These are phyloP conservation scores for Cladosporium sp. DNA, from an alignment of 2,329 filamentous ascomycete genomes.

Conservation along the genomic window DNA sequence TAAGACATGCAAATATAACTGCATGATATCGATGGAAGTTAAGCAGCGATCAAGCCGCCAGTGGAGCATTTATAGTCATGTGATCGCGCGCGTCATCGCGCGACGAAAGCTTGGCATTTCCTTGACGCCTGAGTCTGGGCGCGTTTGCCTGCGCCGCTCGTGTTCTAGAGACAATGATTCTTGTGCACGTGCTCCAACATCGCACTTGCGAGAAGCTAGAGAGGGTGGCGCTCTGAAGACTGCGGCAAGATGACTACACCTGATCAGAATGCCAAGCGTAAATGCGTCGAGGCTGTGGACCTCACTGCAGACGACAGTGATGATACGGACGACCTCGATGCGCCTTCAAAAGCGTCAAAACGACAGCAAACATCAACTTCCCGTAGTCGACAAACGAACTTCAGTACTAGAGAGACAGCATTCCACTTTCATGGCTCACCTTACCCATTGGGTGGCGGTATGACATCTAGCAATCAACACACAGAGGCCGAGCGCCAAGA, in stretches of 20 bases:
- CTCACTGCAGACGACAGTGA: constrained; percentile 19
- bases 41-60: too few relatives aligned
- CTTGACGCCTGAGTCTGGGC: too few relatives aligned
- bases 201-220: too few relatives aligned
- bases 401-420: not conserved
- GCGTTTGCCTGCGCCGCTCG: too few relatives aligned
- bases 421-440: not conserved
- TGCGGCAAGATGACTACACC: not conserved
- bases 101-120: too few relatives aligned
- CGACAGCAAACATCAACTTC: not conserved
- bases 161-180: too few relatives aligned
- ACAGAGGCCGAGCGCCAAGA: constrained; percentile 20
- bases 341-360: not conserved
- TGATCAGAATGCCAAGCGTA: constrained; percentile 17
- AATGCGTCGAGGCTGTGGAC: constrained; percentile 20
- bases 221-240: not conserved
- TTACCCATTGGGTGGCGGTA: not conserved
- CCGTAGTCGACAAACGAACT: too few relatives aligned
- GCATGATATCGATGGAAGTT: too few relatives aligned
- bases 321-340: constrained; percentile 5
- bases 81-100: too few relatives aligned
- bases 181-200: too few relatives aligned
- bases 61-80: too few relatives aligned
- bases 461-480: not conserved
- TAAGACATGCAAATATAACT: too few relatives aligned